Conservation (phyloP, 78 protist genomes). For the Paratrimastix pyriformis region DNA sequence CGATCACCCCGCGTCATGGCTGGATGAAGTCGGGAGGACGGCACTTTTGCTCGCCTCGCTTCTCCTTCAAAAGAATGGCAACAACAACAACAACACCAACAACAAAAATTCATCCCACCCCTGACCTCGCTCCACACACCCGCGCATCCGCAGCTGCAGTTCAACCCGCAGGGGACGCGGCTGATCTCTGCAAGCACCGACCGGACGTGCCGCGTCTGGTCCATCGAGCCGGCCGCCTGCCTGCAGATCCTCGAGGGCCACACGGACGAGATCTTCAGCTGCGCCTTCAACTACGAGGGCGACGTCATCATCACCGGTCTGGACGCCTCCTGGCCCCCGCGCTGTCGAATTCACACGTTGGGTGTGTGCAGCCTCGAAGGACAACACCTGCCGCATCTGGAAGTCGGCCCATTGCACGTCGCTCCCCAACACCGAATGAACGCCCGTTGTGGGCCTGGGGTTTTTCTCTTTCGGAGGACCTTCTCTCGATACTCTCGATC, state of each 20-base stretch:
- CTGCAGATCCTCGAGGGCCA: slow-evolving; percentile 51
- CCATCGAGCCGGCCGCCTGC: slow-evolving; percentile 43
- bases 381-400: slow-evolving; percentile 74
- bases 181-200: slow-evolving; percentile 45
- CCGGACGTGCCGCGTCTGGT: slow-evolving; percentile 58
- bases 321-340: not conserved
- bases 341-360: not conserved
- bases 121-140: not conserved
- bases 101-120: not conserved
- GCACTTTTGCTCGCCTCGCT: too few species aligned
- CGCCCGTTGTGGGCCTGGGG: too few species aligned
- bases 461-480: too few species aligned
- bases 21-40: too few species aligned
- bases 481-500: too few species aligned
- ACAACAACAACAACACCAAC: too few species aligned
- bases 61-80: too few species aligned
- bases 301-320: slow-evolving; percentile 57
- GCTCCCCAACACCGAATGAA: too few species aligned
- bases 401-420: too few species aligned
- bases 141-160: not conserved
- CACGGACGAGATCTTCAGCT: slow-evolving; percentile 50
- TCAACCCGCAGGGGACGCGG: slow-evolving; percentile 52
- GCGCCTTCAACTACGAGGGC: slow-evolving; percentile 64
- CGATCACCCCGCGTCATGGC: too few species aligned
- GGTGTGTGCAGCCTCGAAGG: slow-evolving; percentile 19